Evolutionary conservation across 805 yeast species (phyloP).

Genomic region (Lachancea fermentati): DNA sequence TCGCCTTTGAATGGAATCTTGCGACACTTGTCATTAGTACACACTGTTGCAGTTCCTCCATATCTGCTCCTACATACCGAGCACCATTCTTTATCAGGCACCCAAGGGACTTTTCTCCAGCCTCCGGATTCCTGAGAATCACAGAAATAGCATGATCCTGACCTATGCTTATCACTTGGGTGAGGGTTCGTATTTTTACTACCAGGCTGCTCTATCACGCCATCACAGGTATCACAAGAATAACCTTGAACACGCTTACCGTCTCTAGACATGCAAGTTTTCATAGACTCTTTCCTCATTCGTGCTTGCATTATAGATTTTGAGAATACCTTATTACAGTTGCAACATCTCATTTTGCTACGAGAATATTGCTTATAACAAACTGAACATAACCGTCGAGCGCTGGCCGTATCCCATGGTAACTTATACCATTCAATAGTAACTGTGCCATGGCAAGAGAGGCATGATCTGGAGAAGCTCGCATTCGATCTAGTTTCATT

Average conservation of each 20-base stretch:
- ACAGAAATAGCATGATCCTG: neutral
- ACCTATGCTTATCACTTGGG: neutral
- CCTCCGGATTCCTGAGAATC: neutral
- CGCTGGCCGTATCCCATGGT: neutral
- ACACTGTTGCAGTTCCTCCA: constrained; percentile 5
- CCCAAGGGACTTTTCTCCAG: constrained; percentile 9
- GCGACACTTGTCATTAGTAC: constrained; percentile 4
- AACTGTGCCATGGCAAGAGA: neutral
- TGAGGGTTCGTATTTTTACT: neutral
- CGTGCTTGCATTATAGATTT: neutral
- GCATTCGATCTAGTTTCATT: neutral
- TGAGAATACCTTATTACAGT: neutral
- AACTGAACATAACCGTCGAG: neutral
- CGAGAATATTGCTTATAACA: neutral
- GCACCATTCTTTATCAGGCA: constrained; percentile 6
- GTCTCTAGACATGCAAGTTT: neutral
- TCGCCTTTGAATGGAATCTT: constrained; percentile 4
- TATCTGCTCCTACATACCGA: constrained; percentile 8
- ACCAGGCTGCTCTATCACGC: neutral
- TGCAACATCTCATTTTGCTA: neutral
- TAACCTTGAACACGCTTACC: neutral
- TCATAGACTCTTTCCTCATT: neutral
- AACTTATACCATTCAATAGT: neutral
- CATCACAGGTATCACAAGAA: neutral
- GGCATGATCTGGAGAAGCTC: neutral